Conservation (phyloP, 306 rosid genomes). For the Potentilla sterilis region DNA sequence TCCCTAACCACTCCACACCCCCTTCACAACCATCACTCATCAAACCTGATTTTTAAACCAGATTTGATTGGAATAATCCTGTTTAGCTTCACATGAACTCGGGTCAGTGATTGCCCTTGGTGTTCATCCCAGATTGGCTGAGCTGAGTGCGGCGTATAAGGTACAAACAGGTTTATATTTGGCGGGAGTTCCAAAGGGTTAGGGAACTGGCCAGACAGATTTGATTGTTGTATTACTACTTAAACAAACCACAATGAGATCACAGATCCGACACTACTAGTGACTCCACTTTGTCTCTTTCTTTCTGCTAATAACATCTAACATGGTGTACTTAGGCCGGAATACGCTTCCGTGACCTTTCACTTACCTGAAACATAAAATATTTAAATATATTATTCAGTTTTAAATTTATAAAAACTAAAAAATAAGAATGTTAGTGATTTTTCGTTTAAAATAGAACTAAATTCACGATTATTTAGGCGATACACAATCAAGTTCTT, state of each 20-base stretch:
- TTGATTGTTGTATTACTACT: neutral
- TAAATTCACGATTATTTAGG: neutral
- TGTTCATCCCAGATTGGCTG: neutral
- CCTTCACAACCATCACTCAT: neutral
- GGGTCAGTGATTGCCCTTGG: neutral
- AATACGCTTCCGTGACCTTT: neutral
- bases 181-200: neutral
- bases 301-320: neutral
- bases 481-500: no score
- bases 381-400: no score
- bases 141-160: neutral
- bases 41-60: neutral
- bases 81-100: slow-evolving; percentile 7
- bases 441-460: no score
- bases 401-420: no score
- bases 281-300: neutral
- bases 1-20: neutral
- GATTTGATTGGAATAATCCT: neutral
- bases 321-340: neutral
- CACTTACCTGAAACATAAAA: no score
- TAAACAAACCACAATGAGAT: neutral
- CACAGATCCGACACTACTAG: neutral
- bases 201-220: neutral
- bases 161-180: neutral
- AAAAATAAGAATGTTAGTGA: no score